A percentile compares a stretch with the other conserved stretches of the same genome.
phyloP scores from a whole-genome alignment of 441 rosid genomes.

The Daphne laureola region DNA sequence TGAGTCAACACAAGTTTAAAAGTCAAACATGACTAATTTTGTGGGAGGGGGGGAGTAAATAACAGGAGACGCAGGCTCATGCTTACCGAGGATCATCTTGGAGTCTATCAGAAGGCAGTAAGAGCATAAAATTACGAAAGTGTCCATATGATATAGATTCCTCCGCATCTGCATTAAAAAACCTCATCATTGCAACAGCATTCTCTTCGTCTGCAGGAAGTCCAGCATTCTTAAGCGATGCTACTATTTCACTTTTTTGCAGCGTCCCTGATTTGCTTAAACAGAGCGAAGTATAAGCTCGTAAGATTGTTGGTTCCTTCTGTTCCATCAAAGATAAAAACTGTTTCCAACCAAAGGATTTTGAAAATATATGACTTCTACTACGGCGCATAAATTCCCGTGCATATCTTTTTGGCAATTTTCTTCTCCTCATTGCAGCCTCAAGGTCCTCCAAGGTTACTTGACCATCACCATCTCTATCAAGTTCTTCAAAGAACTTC shows the following conservation, averaged over 20 bases:
- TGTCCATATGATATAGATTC: constrained; percentile 98
- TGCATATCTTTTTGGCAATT: constrained; percentile 74
- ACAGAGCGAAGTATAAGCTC: constrained; percentile 91
- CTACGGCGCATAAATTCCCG: constrained; percentile 82
- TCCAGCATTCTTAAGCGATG: constrained; percentile 81
- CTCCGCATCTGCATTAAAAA: constrained; percentile 75
- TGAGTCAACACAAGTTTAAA: no score
- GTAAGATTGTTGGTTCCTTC: constrained; percentile 92
- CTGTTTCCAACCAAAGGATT: constrained; percentile 97
- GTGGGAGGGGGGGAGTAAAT: neutral
- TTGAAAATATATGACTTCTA: constrained; percentile 82
- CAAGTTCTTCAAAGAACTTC: constrained; percentile 94
- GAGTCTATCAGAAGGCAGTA: constrained; percentile 83
- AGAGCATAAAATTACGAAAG: constrained; percentile 92
- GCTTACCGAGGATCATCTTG: constrained; percentile 94
- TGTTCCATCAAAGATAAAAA: constrained; percentile 97
- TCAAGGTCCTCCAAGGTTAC: constrained; percentile 94
- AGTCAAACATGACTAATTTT: no score
- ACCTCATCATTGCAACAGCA: constrained; percentile 96
- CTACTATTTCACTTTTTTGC: constrained; percentile 87
- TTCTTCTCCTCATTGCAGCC: constrained; percentile 82
- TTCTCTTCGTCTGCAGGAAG: constrained; percentile 96
- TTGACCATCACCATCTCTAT: constrained; percentile 96
- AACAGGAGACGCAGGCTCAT: constrained; percentile 15
- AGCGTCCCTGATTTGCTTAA: constrained; percentile 92